These are phyloP conservation scores for Ophiostoma sp. DNA, from an alignment of 2,329 filamentous ascomycete genomes.

Conservation along the genomic window DNA sequence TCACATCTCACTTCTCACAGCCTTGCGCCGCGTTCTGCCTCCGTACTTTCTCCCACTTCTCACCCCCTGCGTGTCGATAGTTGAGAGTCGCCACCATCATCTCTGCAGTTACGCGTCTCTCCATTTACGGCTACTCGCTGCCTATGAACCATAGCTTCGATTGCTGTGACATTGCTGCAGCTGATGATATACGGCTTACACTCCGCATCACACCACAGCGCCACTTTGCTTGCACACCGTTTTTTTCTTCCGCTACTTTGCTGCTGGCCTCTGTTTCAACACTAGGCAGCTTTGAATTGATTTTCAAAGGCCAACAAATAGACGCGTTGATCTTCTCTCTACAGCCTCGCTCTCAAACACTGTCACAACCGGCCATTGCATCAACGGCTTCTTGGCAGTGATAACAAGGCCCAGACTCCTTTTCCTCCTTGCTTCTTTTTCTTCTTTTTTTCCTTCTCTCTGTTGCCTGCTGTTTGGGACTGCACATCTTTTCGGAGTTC, in stretches of 20 bases:
- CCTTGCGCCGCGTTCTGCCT: background rate
- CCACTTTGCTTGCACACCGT: background rate
- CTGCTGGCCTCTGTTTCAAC: background rate
- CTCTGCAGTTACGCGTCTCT: background rate
- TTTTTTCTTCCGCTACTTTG: background rate
- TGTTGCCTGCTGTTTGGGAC: background rate
- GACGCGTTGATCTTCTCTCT: background rate
- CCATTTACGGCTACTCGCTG: background rate
- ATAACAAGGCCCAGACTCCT: background rate
- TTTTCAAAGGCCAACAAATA: background rate
- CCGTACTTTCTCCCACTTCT: background rate
- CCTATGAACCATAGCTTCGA: background rate
- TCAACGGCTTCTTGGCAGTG: background rate
- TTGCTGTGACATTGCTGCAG: background rate
- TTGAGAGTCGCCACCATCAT: background rate
- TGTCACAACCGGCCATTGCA: background rate
- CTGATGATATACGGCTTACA: background rate
- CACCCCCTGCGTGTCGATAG: background rate
- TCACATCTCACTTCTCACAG: background rate
- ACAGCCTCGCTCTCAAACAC: background rate
- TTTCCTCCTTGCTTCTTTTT: background rate
- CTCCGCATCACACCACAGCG: background rate
- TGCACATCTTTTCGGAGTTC: background rate
- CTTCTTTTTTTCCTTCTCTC: background rate
- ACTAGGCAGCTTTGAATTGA: background rate